Evolutionary conservation across 192 early-diverging fungal species (phyloP).

Genomic region (Backusella circina): DNA sequence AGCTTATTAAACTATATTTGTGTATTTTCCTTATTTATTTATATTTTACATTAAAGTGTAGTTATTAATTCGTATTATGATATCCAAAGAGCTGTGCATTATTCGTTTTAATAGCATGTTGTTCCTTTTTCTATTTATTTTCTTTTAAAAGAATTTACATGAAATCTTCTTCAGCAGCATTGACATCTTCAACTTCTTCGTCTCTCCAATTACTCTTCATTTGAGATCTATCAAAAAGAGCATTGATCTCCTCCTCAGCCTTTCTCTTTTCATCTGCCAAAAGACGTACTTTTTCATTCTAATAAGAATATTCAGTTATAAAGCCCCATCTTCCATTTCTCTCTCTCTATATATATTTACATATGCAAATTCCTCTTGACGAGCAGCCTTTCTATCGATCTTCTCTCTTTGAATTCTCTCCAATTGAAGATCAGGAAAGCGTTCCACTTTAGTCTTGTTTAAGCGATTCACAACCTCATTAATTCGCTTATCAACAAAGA

Average conservation of each 20-base stretch:
- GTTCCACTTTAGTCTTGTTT: slow-evolving; percentile 87
- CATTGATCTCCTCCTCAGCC: slow-evolving; percentile 45
- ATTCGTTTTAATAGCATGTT: no score
- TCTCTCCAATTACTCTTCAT: slow-evolving; percentile 55
- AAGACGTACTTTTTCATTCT: slow-evolving; percentile 39
- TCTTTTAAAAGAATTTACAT: slow-evolving; percentile 43
- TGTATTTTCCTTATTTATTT: neutral
- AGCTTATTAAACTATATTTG: slow-evolving; percentile 18
- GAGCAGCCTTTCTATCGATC: slow-evolving; percentile 23
- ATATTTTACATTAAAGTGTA: neutral
- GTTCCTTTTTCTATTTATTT: neutral
- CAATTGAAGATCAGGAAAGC: slow-evolving; percentile 71
- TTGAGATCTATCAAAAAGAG: slow-evolving; percentile 45
- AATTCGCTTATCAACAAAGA: slow-evolving; percentile 67
- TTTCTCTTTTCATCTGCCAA: slow-evolving; percentile 38
- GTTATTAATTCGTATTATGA: neutral
- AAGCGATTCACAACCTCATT: slow-evolving; percentile 91
- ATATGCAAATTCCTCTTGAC: slow-evolving; percentile 31
- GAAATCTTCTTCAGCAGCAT: slow-evolving; percentile 63
- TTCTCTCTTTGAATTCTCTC: slow-evolving; percentile 64
- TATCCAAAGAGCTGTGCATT: neutral
- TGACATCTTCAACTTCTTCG: slow-evolving; percentile 43
- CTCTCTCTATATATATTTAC: slow-evolving; percentile 7
- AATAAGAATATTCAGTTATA: neutral
- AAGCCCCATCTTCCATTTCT: no score